Evolutionary conservation across 306 rosid genomes (phyloP).

Genomic region (Cicer pinnatifidum): DNA sequence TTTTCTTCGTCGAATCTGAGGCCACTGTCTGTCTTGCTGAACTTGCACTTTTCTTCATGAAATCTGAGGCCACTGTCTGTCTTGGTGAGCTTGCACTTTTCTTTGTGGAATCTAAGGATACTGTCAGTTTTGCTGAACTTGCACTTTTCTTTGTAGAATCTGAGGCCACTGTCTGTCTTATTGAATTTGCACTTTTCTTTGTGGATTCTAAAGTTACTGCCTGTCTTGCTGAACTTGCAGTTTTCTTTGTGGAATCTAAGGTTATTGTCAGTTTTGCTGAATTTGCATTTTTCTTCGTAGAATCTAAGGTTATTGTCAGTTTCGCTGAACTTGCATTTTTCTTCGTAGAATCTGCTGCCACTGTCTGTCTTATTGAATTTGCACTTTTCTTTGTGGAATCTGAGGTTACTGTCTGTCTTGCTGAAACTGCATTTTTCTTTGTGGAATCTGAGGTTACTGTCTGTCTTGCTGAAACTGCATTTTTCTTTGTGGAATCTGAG

Average conservation of each 20-base stretch:
- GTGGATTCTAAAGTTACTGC: constrained; percentile 6
- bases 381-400: constrained; percentile 17
- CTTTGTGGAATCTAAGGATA: constrained; percentile 43
- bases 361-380: constrained; percentile 40
- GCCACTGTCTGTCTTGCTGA: constrained; percentile 41
- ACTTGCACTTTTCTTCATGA: not conserved
- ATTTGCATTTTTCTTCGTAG: constrained; percentile 53
- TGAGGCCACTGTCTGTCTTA: not conserved
- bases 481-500: constrained; percentile 50
- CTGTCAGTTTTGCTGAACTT: not conserved
- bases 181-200: not conserved
- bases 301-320: not conserved
- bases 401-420: not conserved
- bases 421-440: not conserved
- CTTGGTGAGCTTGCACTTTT: constrained; percentile 51
- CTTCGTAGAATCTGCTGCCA: constrained; percentile 50
- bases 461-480: constrained; percentile 45
- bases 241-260: not conserved
- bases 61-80: constrained; percentile 40
- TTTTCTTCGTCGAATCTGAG: constrained; percentile 55
- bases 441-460: constrained; percentile 33
- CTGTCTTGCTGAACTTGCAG: not conserved
- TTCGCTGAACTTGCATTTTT: constrained; percentile 47
- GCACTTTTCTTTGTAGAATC: not conserved
- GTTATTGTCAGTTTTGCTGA: constrained; percentile 38